A percentile compares a stretch with the other conserved stretches of the same genome.
Conservation (phyloP, 352 stramenopile species). For the Pythium dissimile region DNA sequence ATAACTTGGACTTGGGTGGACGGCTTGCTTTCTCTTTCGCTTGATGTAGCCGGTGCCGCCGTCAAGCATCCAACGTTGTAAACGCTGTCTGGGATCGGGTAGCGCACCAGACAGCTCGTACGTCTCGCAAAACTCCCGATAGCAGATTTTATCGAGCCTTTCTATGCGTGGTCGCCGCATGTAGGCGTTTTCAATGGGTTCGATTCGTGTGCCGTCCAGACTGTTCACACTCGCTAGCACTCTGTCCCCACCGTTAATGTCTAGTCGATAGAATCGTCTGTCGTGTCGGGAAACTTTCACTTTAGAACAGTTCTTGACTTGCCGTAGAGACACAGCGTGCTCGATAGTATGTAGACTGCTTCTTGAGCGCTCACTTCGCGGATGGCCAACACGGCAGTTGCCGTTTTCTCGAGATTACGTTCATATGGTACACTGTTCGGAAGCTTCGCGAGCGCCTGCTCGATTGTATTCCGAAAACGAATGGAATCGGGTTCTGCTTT, state of each 20-base stretch:
- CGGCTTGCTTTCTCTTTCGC: not conserved
- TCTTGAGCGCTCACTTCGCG: conserved; percentile 12
- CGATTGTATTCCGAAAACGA: conserved; percentile 11
- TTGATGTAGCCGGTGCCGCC: not conserved
- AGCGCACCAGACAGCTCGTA: not conserved
- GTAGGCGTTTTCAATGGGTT: not conserved
- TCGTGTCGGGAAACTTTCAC: not conserved
- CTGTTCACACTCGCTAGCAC: not conserved
- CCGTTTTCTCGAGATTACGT: not conserved
- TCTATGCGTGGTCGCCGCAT: not conserved
- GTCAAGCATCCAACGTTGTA: not conserved
- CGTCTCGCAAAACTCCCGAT: not conserved
- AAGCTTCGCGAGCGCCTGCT: not conserved
- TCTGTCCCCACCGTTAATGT: not conserved
- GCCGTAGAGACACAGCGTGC: not conserved
- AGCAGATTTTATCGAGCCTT: not conserved
- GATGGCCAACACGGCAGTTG: not conserved
- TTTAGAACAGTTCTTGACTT: conserved; percentile 1
- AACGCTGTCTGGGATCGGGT: not conserved
- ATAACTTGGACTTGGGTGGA: not conserved
- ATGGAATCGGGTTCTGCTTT: conserved; percentile 25
- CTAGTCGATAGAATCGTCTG: not conserved
- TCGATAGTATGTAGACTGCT: conserved; percentile 4
- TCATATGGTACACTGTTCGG: not conserved
- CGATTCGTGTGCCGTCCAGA: too few species aligned